Evolutionary conservation across 306 rosid species (phyloP).

Genomic region (Bauhinia variegata): DNA sequence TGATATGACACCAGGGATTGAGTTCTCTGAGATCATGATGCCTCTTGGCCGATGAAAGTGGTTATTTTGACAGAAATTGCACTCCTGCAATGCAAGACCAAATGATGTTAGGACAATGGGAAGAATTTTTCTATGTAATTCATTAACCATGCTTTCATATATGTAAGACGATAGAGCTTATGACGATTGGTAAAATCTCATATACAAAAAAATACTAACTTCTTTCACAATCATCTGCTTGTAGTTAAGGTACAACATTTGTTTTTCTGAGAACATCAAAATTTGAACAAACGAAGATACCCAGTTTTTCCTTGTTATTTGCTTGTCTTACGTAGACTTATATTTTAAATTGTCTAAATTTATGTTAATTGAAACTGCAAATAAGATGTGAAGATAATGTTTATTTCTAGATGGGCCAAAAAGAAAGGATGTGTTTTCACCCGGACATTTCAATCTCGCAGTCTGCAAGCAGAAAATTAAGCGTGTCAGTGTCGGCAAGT

Average conservation of each 20-base stretch:
- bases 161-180: too few relatives aligned
- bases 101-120: too few relatives aligned
- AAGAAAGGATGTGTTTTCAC: too few relatives aligned
- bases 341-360: neutral
- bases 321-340: neutral
- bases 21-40: conserved; percentile 46
- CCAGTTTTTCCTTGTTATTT: too few relatives aligned
- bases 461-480: too few relatives aligned
- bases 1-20: conserved; percentile 50
- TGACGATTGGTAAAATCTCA: too few relatives aligned
- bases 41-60: conserved; percentile 41
- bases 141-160: too few relatives aligned
- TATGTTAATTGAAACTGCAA: neutral
- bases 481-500: neutral
- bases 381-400: neutral
- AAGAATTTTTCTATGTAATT: too few relatives aligned
- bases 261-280: neutral
- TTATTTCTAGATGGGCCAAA: too few relatives aligned
- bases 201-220: neutral
- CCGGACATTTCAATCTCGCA: too few relatives aligned
- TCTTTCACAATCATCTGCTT: neutral
- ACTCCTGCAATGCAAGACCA: too few relatives aligned
- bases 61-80: conserved; percentile 4
- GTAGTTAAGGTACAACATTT: neutral
- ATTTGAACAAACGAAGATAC: too few relatives aligned